phyloP scores from a whole-genome alignment of 2,329 filamentous ascomycete genomes.

The Fusarium fujikuroi region DNA sequence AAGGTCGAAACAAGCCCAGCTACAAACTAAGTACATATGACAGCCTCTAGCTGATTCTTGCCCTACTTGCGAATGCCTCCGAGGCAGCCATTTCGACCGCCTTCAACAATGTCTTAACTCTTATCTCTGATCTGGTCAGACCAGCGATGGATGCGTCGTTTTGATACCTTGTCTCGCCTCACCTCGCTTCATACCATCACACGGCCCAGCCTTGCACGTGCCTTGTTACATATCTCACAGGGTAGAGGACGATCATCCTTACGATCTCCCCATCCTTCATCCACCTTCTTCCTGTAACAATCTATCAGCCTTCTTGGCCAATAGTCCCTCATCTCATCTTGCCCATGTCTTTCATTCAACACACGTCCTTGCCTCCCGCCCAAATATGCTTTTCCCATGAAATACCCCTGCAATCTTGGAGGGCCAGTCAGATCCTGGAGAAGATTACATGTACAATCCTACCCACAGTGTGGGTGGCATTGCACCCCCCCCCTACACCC shows the following conservation, averaged over 20 bases:
- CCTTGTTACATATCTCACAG: slow-evolving; percentile 36
- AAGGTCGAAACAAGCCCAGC: slow-evolving; percentile 23
- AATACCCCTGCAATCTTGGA: slow-evolving; percentile 26
- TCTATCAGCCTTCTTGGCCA: slow-evolving; percentile 16
- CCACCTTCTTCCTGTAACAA: slow-evolving; percentile 17
- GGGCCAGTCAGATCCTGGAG: slow-evolving; percentile 16
- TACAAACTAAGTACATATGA: neutral
- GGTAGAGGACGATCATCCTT: slow-evolving; percentile 42
- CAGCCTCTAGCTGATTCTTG: neutral
- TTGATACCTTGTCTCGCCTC: slow-evolving; percentile 32
- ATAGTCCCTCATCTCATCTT: slow-evolving; percentile 38
- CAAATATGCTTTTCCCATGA: slow-evolving; percentile 34
- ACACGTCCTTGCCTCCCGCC: slow-evolving; percentile 29
- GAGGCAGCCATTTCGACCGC: neutral
- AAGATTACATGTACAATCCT: slow-evolving; percentile 17
- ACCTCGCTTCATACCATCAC: slow-evolving; percentile 26
- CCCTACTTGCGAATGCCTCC: slow-evolving; percentile 3
- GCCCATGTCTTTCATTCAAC: slow-evolving; percentile 21
- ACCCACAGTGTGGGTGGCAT: slow-evolving; percentile 16
- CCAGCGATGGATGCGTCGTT: slow-evolving; percentile 6
- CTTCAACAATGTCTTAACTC: slow-evolving; percentile 16
- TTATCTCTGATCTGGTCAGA: slow-evolving; percentile 14
- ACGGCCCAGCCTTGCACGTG: slow-evolving; percentile 15
- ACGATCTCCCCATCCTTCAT: slow-evolving; percentile 38
- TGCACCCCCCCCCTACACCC: slow-evolving; percentile 41